Base-by-base conservation (phyloP, 495 filamentous ascomycete genomes). In the Hypoxylon cercidicola region DNA sequence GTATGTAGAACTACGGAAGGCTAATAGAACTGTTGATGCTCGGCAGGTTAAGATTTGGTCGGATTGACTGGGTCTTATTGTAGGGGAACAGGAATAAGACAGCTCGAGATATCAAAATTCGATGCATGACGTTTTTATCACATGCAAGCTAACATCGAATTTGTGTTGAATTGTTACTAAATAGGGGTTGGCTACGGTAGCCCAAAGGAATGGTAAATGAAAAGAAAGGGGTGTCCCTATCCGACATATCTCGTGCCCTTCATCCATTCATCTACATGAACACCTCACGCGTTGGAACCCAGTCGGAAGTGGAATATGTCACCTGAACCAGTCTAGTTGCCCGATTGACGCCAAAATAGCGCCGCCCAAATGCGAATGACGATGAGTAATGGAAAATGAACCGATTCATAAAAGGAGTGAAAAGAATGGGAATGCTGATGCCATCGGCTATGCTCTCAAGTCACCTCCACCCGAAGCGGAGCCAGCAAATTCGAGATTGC, bases 1-100 rank as follows among this genome's bases (percentile, higher is more conserved):
- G 52, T 65, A 63, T 73, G 68, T 73, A 62, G 45, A 72, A 65
- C 66, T 69, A 65, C 56, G 43, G 53, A 34, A 50, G 37, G 48
- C 53, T 51, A 60, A 48, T 60, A 39, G 40, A 64, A 60, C 46
- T 53, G 56, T 64, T 70, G 62, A 62, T 56, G 60, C 54, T 43
- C 50, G 45, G 55, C 50, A 69, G 60, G 46, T 62, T 32, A 47
- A 48, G 25, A 28, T 47, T 49, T 15, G 65, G 55, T 64, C 60
- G 55, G 39, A 44, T 45, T 45, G 48, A 18, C 44, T 44, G 49
- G 21, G 41, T n/a, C 41, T 47, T 61, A 21, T 30, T 30, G 47
- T 59, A 25, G 9, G 25, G 30, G 49, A 39, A 44, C 32, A 50
- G 30, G 49, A 39, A 44, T 23, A 50, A 55, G 59, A 55, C 44